Evolutionary conservation across 2,329 filamentous ascomycete genomes (phyloP).

Genomic region (Phyllosticta citriasiana): DNA sequence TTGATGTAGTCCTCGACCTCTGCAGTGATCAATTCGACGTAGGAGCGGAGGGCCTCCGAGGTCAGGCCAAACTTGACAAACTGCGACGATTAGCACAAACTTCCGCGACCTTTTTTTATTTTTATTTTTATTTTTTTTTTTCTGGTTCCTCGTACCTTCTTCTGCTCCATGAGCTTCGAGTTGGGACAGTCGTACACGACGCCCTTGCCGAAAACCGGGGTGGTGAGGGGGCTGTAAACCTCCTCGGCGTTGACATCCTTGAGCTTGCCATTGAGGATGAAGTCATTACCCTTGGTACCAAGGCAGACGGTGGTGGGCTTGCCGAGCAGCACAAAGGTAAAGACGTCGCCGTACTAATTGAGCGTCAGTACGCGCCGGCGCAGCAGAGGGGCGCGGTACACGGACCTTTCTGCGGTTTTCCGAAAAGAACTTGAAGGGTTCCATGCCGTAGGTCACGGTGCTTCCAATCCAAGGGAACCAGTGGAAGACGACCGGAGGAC

Average conservation of each 20-base stretch:
- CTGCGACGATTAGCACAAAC: slow-evolving; percentile 28
- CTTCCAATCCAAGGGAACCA: slow-evolving; percentile 69
- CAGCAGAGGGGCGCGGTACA: neutral
- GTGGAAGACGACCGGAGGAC: slow-evolving; percentile 54
- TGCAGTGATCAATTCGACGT: slow-evolving; percentile 67
- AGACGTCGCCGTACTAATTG: slow-evolving; percentile 70
- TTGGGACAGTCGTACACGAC: slow-evolving; percentile 90
- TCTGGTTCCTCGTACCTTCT: slow-evolving; percentile 55
- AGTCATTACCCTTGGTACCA: slow-evolving; percentile 75
- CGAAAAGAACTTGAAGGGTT: slow-evolving; percentile 80
- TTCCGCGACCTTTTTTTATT: neutral
- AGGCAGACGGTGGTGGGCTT: slow-evolving; percentile 83
- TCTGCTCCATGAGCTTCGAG: slow-evolving; percentile 90
- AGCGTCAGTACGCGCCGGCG: neutral
- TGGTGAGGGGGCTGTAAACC: slow-evolving; percentile 69
- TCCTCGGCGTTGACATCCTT: slow-evolving; percentile 87
- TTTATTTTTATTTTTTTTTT: too few species aligned
- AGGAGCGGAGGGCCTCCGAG: slow-evolving; percentile 62
- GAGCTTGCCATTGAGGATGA: slow-evolving; percentile 83
- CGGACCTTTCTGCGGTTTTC: slow-evolving; percentile 61
- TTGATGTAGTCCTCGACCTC: slow-evolving; percentile 69
- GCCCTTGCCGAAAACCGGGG: slow-evolving; percentile 67
- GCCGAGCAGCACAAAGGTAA: slow-evolving; percentile 79
- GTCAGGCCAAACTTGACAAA: slow-evolving; percentile 77
- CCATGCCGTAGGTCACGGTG: slow-evolving; percentile 89